A percentile compares a stretch with the other conserved stretches of the same genome.
These are phyloP conservation scores for Stevia rebaudiana DNA, from an alignment of 140 eudicot species.

Conservation along the genomic window DNA sequence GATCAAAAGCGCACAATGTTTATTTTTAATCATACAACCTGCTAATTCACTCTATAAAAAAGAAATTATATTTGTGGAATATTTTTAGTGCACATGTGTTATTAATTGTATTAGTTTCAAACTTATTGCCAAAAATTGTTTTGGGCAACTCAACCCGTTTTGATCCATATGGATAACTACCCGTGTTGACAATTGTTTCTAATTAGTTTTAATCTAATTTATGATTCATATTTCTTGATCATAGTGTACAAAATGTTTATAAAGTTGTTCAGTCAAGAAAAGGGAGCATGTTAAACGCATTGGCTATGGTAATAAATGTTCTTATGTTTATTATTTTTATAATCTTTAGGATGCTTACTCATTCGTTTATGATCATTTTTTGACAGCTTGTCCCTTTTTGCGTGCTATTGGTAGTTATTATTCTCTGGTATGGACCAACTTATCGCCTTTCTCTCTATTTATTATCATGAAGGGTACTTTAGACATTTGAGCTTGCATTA, in stretches of 20 bases:
- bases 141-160: background rate
- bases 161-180: background rate
- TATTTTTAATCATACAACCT: background rate
- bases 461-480: background rate
- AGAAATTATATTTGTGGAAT: background rate
- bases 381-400: constrained; percentile 31
- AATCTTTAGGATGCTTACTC: constrained; percentile 12
- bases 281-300: constrained; percentile 36
- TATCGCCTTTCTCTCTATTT: background rate
- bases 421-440: constrained; percentile 27
- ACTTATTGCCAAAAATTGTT: background rate
- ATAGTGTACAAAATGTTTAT: constrained; percentile 55
- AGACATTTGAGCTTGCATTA: background rate
- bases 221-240: background rate
- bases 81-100: background rate
- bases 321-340: background rate
- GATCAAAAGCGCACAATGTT: background rate
- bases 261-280: constrained; percentile 55
- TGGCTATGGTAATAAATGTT: constrained; percentile 30
- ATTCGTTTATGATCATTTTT: constrained; percentile 4
- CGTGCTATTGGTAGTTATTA: constrained; percentile 25
- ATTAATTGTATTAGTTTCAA: background rate
- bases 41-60: background rate
- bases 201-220: constrained; percentile 7
- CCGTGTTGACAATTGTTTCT: background rate